Percentiles rank a stretch among this genome's conserved stretches.
These are phyloP conservation scores for Fraxinus cuspidata DNA, from an alignment of 257 asterid species.

Conservation along the genomic window DNA sequence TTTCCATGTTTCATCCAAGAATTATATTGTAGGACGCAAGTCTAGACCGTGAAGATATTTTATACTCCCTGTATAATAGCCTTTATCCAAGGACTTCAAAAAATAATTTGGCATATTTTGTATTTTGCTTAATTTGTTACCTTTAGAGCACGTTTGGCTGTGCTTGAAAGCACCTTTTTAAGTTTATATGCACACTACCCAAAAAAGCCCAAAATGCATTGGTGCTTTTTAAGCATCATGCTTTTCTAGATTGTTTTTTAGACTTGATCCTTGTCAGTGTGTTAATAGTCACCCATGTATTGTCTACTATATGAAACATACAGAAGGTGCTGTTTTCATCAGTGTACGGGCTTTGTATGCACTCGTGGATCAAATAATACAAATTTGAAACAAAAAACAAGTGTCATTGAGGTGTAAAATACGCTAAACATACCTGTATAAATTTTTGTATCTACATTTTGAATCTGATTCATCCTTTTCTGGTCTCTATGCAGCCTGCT, in stretches of 20 bases:
- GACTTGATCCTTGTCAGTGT: not conserved
- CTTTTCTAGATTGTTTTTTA: not conserved
- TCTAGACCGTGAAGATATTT: not conserved
- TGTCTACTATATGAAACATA: not conserved
- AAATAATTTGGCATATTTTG: no score
- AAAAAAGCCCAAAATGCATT: no score
- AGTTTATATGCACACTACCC: no score
- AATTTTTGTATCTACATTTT: not conserved
- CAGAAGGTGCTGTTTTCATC: not conserved
- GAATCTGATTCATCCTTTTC: conserved; percentile 15
- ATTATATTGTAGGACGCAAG: not conserved
- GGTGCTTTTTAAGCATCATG: not conserved
- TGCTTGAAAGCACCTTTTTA: not conserved
- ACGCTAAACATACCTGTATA: not conserved
- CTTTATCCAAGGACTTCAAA: not conserved
- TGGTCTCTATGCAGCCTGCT: conserved; percentile 76
- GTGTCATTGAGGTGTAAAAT: not conserved
- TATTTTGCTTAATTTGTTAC: not conserved
- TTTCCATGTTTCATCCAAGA: not conserved
- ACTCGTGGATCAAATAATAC: not conserved
- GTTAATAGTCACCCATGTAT: not conserved
- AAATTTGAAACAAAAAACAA: not conserved
- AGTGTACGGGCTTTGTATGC: not conserved
- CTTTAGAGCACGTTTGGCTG: not conserved
- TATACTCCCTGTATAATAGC: not conserved